These are phyloP conservation scores for Ganoderma meredithae DNA, from an alignment of 1,284 basidiomycete species.

Conservation along the genomic window DNA sequence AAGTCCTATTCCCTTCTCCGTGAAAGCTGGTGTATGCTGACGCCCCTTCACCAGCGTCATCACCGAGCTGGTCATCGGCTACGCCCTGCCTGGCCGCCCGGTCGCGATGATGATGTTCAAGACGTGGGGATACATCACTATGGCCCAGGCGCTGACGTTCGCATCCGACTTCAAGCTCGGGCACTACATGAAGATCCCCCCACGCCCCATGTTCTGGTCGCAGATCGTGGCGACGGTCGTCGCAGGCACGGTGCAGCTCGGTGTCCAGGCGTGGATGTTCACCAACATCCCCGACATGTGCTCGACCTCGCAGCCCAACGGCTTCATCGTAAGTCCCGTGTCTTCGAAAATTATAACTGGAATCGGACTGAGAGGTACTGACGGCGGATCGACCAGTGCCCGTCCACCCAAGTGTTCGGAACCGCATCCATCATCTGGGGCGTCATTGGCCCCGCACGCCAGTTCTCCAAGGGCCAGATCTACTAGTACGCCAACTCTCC, in stretches of 20 bases:
- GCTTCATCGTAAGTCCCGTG: constrained; percentile 44
- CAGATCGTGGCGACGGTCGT: constrained; percentile 59
- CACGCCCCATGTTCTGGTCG: constrained; percentile 55
- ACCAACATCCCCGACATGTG: constrained; percentile 57
- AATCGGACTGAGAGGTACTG: neutral
- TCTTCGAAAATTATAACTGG: too few species aligned
- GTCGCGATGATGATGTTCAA: constrained; percentile 74
- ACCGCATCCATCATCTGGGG: constrained; percentile 58
- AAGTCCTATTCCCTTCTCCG: constrained; percentile 35
- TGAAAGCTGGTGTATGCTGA: neutral
- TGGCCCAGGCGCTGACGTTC: constrained; percentile 57
- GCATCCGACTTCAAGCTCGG: constrained; percentile 60
- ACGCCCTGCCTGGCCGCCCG: constrained; percentile 58
- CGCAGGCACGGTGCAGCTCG: constrained; percentile 54
- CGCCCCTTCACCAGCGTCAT: constrained; percentile 43
- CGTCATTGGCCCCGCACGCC: constrained; percentile 53
- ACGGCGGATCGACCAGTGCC: constrained; percentile 43
- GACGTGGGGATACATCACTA: constrained; percentile 59
- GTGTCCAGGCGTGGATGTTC: constrained; percentile 61
- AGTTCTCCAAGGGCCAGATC: constrained; percentile 52
- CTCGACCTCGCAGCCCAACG: constrained; percentile 43
- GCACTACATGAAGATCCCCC: constrained; percentile 62
- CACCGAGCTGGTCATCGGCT: constrained; percentile 60
- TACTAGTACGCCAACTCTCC: constrained; percentile 38
- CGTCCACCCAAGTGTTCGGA: constrained; percentile 49